Base-by-base conservation (phyloP, 176 grass and related monocot species). In the Musa beccarii region DNA sequence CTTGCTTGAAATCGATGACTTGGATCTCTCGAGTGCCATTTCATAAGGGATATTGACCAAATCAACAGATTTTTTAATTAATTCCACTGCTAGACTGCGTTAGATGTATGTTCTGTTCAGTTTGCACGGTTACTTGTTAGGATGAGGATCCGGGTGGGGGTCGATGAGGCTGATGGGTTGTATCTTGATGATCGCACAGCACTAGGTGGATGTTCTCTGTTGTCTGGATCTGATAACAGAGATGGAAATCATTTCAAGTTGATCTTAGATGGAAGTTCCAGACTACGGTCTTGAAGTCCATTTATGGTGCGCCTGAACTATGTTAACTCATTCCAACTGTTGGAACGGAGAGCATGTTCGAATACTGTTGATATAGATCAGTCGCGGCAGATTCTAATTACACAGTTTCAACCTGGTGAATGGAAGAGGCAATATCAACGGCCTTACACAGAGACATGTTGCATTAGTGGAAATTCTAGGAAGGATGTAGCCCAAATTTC, bases 11-110 rank as follows among this genome's bases (percentile, higher is more conserved):
- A 69, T 19, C 66, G 29, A 69, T 69, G 14, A 50, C 8, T 49
- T 70, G 68, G 68, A 70, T 70, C 68, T 70, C 43, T 70, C 2
- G 29, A 51, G 29, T 19, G 16, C 10, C 49, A 52, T 51, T 70
- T 51, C 7, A 2, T 51, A n/a, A 21, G 68, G 11, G 68, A 70
- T 51, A 26, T 51, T 51, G 68, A 70, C 25, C 43, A 51, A 16
- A 70, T 70, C 68, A 70, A 51, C 68, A 70, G 5, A 20, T 70
- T 51, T 17, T 12, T 70, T 70, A 70, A 20, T 51, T 70, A 11
- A 49, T 11, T 70, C 43, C 17, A 20, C 11, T 51, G 11, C 50
- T 25, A 49, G 20, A 10, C 7, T 51, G 1, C 34, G 10, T 19
- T 51, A 16, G n/a, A 19, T 43, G 22, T 24, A 66, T 26, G 19